Base-by-base conservation (phyloP, 2,329 filamentous ascomycete genomes). In the Monilinia polystroma region DNA sequence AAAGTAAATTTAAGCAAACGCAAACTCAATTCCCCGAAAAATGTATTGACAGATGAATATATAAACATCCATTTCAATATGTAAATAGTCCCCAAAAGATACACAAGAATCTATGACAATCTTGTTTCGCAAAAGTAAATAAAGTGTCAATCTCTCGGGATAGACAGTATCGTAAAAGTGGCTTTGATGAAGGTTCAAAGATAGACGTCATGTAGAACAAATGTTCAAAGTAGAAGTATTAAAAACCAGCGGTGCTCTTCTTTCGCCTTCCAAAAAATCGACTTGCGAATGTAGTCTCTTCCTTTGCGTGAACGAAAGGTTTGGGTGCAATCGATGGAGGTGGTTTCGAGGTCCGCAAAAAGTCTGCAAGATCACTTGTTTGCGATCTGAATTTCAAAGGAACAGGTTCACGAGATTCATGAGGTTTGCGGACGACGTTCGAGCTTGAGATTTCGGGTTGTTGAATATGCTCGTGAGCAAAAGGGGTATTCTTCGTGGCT, bases 351-450 rank as follows among this genome's bases (percentile, higher is more conserved):
- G 66, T 65, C 62, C 69, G 71, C 12, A 95, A 79, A 76, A 94
- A 94, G 63, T 87, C 86, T 0, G 91, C 90, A 55, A 94, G 78
- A 62, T 92, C 90, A 23, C 84, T 83, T 2, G 89, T 92, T 56
- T 74, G 68, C 66, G 73, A 52, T 68, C 70, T 69, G 67, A 74
- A 67, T 43, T 73, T 65, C 11, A 71, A 20, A 11, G 58, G 58
- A 58, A n/a, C 68, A 14, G 76, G 71, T 26, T 76, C 73, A 32
- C 76, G 72, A 16, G 74, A 71, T 66, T 75, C 73, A 72, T 83
- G 88, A 72, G 78, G 84, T 78, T 84, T 88, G 82, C 83, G 80
- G 29, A 77, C 75, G 32, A 76, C 75, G 26, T 75, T 76, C 16
- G 66, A 43, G n/a, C 29, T 38, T 32, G 66, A 38, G 4, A 26